A percentile compares a stretch with the other conserved stretches of the same genome.
phyloP scores from a whole-genome alignment of 805 yeast species.

The Yarrowia keelungensis region DNA sequence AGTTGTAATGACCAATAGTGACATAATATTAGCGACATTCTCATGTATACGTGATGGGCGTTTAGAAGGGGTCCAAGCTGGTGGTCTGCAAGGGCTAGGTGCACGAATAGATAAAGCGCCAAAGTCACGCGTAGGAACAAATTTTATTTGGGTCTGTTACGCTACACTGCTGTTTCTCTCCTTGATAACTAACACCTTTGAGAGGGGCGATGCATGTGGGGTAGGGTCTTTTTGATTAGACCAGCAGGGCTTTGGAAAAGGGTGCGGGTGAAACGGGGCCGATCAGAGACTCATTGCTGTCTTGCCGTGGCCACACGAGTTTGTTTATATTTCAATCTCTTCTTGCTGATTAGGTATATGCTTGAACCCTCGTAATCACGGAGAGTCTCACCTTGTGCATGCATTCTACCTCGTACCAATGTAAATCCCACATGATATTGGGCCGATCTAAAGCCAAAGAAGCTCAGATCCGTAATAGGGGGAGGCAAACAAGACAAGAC shows the following conservation, averaged over 20 bases:
- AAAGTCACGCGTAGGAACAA: slow-evolving; percentile 35
- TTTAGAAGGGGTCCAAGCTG: background rate
- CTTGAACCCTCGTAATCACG: slow-evolving; percentile 27
- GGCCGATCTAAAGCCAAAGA: slow-evolving; percentile 17
- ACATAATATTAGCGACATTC: background rate
- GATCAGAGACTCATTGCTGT: background rate
- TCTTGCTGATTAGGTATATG: slow-evolving; percentile 16
- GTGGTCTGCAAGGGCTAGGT: slow-evolving; percentile 33
- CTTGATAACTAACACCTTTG: background rate
- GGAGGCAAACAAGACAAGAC: slow-evolving; percentile 28
- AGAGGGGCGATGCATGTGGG: slow-evolving; percentile 21
- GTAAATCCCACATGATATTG: slow-evolving; percentile 36
- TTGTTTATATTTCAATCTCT: slow-evolving; percentile 10
- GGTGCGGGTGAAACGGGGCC: background rate
- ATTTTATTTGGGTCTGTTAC: slow-evolving; percentile 1
- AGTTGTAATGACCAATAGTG: background rate
- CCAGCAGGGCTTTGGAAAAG: background rate
- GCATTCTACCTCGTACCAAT: slow-evolving; percentile 35
- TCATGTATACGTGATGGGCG: slow-evolving; percentile 4
- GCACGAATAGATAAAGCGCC: slow-evolving; percentile 36
- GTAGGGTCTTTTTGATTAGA: background rate
- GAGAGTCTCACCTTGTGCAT: slow-evolving; percentile 23
- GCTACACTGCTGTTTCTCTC: slow-evolving; percentile 2
- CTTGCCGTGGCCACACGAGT: slow-evolving; percentile 1
- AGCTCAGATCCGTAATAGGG: slow-evolving; percentile 26